Percentiles rank a stretch among this genome's conserved stretches.
Evolutionary conservation across 495 filamentous ascomycete genomes (phyloP).

Genomic region (Hypoxylon perforatum): DNA sequence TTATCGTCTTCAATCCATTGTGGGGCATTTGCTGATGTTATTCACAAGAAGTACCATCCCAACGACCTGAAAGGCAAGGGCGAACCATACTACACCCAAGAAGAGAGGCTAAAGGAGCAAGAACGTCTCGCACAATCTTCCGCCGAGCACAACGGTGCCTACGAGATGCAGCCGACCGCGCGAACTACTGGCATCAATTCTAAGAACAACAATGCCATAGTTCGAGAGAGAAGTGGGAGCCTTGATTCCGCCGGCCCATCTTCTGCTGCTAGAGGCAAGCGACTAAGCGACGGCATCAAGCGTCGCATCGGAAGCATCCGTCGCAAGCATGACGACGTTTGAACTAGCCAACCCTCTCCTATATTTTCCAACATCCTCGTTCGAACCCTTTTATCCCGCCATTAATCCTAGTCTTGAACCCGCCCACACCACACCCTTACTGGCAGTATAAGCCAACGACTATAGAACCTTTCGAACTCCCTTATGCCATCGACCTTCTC

Average conservation of each 20-base stretch:
- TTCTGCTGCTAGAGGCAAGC: conserved; percentile 51
- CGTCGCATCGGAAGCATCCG: conserved; percentile 59
- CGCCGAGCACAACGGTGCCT: conserved; percentile 26
- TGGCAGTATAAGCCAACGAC: too few species aligned
- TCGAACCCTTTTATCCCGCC: background rate
- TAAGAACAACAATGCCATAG: conserved; percentile 20
- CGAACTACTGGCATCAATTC: background rate
- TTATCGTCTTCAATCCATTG: conserved; percentile 4
- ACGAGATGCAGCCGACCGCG: conserved; percentile 56
- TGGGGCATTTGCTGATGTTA: conserved; percentile 18
- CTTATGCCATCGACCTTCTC: too few species aligned
- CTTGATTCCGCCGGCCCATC: conserved; percentile 31
- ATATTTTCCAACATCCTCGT: background rate
- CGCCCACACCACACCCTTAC: too few species aligned
- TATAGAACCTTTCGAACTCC: too few species aligned
- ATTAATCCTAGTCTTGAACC: too few species aligned
- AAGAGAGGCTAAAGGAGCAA: conserved; percentile 68
- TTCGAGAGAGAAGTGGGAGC: conserved; percentile 50
- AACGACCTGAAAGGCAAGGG: conserved; percentile 84
- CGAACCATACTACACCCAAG: conserved; percentile 77
- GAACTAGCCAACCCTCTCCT: too few species aligned
- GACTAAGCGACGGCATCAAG: conserved; percentile 56
- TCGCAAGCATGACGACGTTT: conserved; percentile 40
- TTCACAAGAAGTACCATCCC: conserved; percentile 71
- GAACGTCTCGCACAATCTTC: conserved; percentile 23